Evolutionary conservation across 805 yeast species (phyloP).

Genomic region (Kodamaea restingae): DNA sequence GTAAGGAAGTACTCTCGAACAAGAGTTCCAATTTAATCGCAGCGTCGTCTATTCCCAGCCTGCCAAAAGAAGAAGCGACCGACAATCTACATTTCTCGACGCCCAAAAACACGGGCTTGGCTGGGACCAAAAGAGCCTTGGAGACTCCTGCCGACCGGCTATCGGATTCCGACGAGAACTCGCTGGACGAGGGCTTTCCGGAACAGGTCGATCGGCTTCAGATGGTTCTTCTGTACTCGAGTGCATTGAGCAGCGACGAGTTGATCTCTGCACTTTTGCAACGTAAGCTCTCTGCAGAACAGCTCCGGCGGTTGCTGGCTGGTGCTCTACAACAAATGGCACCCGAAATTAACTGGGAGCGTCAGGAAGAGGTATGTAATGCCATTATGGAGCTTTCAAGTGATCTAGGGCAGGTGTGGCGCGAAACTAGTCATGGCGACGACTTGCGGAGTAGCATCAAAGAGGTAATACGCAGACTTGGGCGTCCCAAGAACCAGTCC

Average conservation of each 20-base stretch:
- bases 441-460: not conserved
- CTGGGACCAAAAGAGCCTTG: too few species aligned
- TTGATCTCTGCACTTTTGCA: slow-evolving; percentile 3
- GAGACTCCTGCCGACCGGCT: too few species aligned
- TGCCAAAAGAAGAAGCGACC: too few species aligned
- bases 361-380: slow-evolving; percentile 1
- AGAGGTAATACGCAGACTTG: slow-evolving; percentile 3
- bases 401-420: slow-evolving; percentile 1
- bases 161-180: not conserved
- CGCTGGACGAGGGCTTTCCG: slow-evolving; percentile 1
- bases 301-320: not conserved
- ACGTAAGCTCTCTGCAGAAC: slow-evolving; percentile 1
- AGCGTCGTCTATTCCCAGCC: too few species aligned
- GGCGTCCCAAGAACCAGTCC: slow-evolving; percentile 15
- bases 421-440: not conserved
- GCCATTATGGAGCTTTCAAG: not conserved
- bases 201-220: not conserved
- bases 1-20: too few species aligned
- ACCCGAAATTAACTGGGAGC: slow-evolving; percentile 1
- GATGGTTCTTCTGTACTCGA: slow-evolving; percentile 8
- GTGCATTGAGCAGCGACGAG: slow-evolving; percentile 7
- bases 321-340: slow-evolving; percentile 1
- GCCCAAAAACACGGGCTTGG: too few species aligned
- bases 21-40: too few species aligned
- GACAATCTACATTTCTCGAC: too few species aligned